Base-by-base conservation (phyloP, 2,329 filamentous ascomycete species). In the Bimuria novae-zelandiae region DNA sequence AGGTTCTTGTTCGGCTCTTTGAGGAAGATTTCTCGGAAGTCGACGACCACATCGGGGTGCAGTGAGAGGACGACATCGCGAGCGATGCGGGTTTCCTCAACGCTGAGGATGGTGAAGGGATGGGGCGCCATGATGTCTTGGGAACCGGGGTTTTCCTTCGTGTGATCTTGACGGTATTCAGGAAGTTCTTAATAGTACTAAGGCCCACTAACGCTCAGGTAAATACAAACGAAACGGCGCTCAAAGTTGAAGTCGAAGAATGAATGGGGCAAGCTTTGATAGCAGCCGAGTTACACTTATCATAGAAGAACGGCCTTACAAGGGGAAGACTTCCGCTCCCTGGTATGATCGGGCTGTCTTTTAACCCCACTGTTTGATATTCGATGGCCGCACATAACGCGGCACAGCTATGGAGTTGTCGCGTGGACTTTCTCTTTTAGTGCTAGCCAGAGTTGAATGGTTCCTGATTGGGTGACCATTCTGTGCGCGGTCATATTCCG, bases 101-200 rank as follows among this genome's bases (percentile, higher is more conserved):
- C 69, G 43, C 76, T 80, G 51, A 86, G 78, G 60, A 77, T 82
- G 64, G 82, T 81, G 72, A 85, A 75, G 14, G 83, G 82, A 59
- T 82, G 80, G 32, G 72, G 74, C 56, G 72, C 63, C 72, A 75
- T 75, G 52, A 30, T 55, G 44, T 55, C 51, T 27, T 16, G 29
- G 4, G 4, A 11, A n/a, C 12, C 7, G 19, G 5, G 25, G 10
- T 16, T 16, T 10, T 29, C 33, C 4, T 49, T 42, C 12, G n/a
- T 1, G 39, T 12, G 7, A 30, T 30, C 27, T n/a, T n/a, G n/a
- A n/a, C n/a, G n/a, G n/a, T n/a, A n/a, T n/a, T n/a, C n/a, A n/a
- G n/a, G n/a, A n/a, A n/a, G n/a, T n/a, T n/a, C n/a, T n/a, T n/a
- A n/a, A n/a, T n/a, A n/a, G n/a, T n/a, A n/a, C n/a, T n/a, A n/a